Conservation (phyloP, 768 basidiomycete genomes). For the Punctularia strigosozonata region DNA sequence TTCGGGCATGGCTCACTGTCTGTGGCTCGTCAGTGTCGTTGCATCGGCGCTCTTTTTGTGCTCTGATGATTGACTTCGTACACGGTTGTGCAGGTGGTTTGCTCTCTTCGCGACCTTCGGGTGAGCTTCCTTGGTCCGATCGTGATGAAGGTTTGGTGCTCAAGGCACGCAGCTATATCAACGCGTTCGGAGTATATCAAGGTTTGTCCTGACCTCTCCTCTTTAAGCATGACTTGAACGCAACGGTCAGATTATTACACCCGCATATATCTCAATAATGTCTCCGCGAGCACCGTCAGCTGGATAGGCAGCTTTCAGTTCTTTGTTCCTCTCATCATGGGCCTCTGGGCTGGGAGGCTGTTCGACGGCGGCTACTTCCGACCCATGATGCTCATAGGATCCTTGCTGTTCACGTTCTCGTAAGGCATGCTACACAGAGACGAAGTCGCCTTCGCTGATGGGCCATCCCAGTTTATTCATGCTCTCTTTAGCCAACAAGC, state of each 20-base stretch:
- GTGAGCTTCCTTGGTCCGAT: slow-evolving; percentile 3
- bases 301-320: slow-evolving; percentile 18
- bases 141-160: background rate
- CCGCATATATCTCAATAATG: slow-evolving; percentile 6
- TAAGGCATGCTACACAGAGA: too few species aligned
- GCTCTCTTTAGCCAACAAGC: too few species aligned
- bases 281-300: slow-evolving; percentile 4
- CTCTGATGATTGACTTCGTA: background rate
- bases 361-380: slow-evolving; percentile 24
- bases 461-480: too few species aligned
- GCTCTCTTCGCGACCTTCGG: slow-evolving; percentile 14
- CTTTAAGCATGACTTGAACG: background rate
- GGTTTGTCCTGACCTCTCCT: slow-evolving; percentile 6
- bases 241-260: slow-evolving; percentile 9
- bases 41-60: background rate
- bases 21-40: slow-evolving; percentile 11
- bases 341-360: slow-evolving; percentile 11
- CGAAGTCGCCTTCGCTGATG: too few species aligned
- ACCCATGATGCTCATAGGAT: slow-evolving; percentile 20
- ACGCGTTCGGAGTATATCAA: slow-evolving; percentile 19
- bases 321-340: slow-evolving; percentile 13
- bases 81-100: slow-evolving; percentile 9
- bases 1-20: slow-evolving; percentile 10
- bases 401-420: too few species aligned
- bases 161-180: slow-evolving; percentile 7